A percentile compares a stretch with the other conserved stretches of the same genome.
These are phyloP conservation scores for Lentinula lateritia DNA, from an alignment of 768 basidiomycete species.

Conservation along the genomic window DNA sequence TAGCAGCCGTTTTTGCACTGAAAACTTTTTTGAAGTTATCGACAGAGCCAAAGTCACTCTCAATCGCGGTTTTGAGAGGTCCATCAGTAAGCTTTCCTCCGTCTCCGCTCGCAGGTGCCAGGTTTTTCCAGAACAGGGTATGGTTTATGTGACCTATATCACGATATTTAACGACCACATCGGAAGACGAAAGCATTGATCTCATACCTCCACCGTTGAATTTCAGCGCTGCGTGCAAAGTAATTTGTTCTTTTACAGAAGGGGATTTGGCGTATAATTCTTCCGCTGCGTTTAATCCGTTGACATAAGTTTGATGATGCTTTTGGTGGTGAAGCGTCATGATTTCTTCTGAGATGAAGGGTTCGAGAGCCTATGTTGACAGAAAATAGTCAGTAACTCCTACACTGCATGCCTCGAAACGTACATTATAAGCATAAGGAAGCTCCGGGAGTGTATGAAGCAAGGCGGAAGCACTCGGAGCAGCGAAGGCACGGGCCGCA, in stretches of 20 bases:
- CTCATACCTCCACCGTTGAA: slow-evolving; percentile 89
- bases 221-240: slow-evolving; percentile 86
- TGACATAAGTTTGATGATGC: slow-evolving; percentile 92
- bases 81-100: slow-evolving; percentile 66
- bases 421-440: slow-evolving; percentile 76
- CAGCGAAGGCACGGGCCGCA: slow-evolving; percentile 36
- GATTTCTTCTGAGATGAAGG: slow-evolving; percentile 85
- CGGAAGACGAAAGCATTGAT: too few relatives aligned
- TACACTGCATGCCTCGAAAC: slow-evolving; percentile 15
- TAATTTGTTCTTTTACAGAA: slow-evolving; percentile 71
- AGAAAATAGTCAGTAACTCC: neutral
- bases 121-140: slow-evolving; percentile 96
- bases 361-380: slow-evolving; percentile 71
- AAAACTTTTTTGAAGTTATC: slow-evolving; percentile 83
- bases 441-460: slow-evolving; percentile 75
- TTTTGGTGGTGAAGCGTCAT: slow-evolving; percentile 93
- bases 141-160: slow-evolving; percentile 84
- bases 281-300: slow-evolving; percentile 90
- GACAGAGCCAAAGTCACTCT: slow-evolving; percentile 80
- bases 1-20: slow-evolving; percentile 82
- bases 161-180: neutral
- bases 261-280: slow-evolving; percentile 65
- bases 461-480: slow-evolving; percentile 34
- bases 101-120: slow-evolving; percentile 63
- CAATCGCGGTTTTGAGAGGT: slow-evolving; percentile 69